Evolutionary conservation across 208 protist species (phyloP).

Genomic region (Leishmania tropica): DNA sequence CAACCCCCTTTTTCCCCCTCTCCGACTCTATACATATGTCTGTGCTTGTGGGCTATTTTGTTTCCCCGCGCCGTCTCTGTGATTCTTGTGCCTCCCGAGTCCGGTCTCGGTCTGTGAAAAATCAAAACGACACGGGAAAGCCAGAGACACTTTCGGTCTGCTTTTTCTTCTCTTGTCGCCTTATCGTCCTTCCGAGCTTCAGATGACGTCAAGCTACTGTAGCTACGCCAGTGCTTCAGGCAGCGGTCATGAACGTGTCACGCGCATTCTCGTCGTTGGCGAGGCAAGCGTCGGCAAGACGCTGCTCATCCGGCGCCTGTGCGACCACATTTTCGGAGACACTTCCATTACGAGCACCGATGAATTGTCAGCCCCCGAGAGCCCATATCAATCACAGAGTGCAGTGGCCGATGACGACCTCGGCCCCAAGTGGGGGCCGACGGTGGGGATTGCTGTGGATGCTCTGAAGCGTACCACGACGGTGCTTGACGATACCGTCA

Average conservation of each 20-base stretch:
- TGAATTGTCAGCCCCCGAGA: not conserved
- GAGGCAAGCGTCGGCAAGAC: constrained; percentile 83
- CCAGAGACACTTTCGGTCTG: not conserved
- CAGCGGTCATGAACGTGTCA: constrained; percentile 19
- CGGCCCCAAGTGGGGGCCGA: constrained; percentile 42
- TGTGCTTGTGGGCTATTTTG: not conserved
- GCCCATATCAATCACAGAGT: not conserved
- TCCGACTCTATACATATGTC: not conserved
- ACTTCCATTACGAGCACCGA: constrained; percentile 10
- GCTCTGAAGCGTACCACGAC: constrained; percentile 42
- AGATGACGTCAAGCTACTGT: constrained; percentile 3
- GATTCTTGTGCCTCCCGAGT: not conserved
- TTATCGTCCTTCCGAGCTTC: not conserved
- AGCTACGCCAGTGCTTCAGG: not conserved
- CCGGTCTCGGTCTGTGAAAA: not conserved
- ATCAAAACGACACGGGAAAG: not conserved
- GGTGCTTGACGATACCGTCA: not conserved
- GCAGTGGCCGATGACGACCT: constrained; percentile 28
- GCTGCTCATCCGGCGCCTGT: constrained; percentile 71
- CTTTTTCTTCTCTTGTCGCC: not conserved
- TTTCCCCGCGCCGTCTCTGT: not conserved
- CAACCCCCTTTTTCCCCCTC: not conserved
- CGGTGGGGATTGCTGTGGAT: constrained; percentile 60
- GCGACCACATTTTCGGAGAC: constrained; percentile 46
- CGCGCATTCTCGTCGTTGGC: constrained; percentile 78